These are phyloP conservation scores for Pseudonitzschia delicatissima DNA, from an alignment of 108 stramenopile species.

Conservation along the genomic window DNA sequence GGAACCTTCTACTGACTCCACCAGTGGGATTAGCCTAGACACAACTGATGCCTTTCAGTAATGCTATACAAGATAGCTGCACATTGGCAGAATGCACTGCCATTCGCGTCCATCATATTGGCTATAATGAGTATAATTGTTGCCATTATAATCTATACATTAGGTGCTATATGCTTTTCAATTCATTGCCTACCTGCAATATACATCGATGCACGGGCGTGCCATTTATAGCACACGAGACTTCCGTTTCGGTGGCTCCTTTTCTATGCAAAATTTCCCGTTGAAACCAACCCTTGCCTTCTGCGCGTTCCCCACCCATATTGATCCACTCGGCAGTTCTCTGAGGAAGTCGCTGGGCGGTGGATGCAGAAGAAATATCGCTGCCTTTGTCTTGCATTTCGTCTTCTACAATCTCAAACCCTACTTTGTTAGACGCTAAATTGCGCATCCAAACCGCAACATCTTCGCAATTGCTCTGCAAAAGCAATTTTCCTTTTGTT, in stretches of 20 bases:
- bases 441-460: slow-evolving; percentile 68
- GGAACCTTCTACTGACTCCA: background rate
- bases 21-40: no score
- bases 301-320: slow-evolving; percentile 58
- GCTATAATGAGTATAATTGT: no score
- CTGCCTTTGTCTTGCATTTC: background rate
- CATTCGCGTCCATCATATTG: no score
- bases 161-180: no score
- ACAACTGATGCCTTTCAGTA: background rate
- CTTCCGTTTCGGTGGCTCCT: slow-evolving; percentile 75
- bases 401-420: slow-evolving; percentile 1
- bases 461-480: slow-evolving; percentile 83
- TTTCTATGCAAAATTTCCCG: slow-evolving; percentile 48
- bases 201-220: slow-evolving; percentile 66
- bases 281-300: slow-evolving; percentile 51
- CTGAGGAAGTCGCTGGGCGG: slow-evolving; percentile 30
- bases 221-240: slow-evolving; percentile 53
- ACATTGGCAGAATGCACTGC: no score
- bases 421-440: slow-evolving; percentile 17
- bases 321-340: slow-evolving; percentile 52
- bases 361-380: background rate
- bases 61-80: no score
- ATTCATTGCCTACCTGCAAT: background rate
- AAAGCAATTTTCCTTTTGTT: slow-evolving; percentile 37
- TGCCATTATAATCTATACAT: no score